phyloP scores from a whole-genome alignment of 2,329 filamentous ascomycete species.

The Sporothrix pseudoabietina region DNA sequence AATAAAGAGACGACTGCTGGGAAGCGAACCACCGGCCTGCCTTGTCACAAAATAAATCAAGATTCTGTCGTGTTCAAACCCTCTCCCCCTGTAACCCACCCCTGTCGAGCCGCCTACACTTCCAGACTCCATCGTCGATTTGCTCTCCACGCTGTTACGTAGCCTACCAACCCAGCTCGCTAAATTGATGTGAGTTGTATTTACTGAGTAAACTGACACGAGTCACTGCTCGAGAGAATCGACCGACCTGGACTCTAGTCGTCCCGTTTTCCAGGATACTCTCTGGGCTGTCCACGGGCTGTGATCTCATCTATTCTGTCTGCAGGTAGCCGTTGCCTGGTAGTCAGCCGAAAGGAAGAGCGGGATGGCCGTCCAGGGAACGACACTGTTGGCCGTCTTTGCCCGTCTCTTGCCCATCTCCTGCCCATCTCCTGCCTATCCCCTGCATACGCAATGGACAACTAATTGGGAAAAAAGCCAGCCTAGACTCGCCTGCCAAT shows the following conservation, averaged over 20 bases:
- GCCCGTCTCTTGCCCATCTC: not conserved
- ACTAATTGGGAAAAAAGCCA: not conserved
- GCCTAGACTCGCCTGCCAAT: not conserved
- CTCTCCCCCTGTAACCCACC: conserved; percentile 11
- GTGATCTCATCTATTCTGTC: conserved; percentile 17
- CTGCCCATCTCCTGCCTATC: not conserved
- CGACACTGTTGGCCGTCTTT: not conserved
- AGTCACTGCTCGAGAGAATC: not conserved
- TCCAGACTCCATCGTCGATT: not conserved
- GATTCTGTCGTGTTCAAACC: not conserved
- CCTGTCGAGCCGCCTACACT: not conserved
- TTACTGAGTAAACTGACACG: too few species aligned
- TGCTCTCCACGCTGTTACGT: conserved; percentile 1
- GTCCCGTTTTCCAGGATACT: not conserved
- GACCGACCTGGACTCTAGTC: not conserved
- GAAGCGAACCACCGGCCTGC: not conserved
- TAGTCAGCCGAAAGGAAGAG: not conserved
- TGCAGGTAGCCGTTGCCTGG: conserved; percentile 3
- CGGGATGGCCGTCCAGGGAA: not conserved
- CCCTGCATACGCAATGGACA: not conserved
- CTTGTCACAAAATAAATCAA: conserved; percentile 5
- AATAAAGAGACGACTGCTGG: not conserved
- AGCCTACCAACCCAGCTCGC: not conserved
- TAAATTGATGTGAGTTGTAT: too few species aligned
- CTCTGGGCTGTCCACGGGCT: not conserved